A percentile compares a stretch with the other conserved stretches of the same genome.
Conservation (phyloP, 345 rosid species). For the Sisymbrium irio region DNA sequence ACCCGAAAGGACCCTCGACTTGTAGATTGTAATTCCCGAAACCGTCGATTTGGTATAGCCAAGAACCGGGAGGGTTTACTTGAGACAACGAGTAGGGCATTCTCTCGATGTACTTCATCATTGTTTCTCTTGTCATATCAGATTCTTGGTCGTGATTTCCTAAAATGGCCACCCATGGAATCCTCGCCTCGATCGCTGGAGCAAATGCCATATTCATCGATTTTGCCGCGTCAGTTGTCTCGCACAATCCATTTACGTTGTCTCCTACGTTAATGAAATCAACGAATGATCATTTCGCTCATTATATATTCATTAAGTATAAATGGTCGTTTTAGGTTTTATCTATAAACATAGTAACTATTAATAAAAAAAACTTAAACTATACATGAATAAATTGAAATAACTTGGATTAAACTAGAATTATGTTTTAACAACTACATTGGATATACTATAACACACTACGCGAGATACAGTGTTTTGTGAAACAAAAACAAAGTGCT, state of each 20-base stretch:
- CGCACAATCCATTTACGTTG: constrained; percentile 57
- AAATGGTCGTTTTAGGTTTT: too few species aligned
- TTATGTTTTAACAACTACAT: neutral
- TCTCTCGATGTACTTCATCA: constrained; percentile 69
- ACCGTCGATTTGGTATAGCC: constrained; percentile 58
- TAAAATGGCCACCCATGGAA: constrained; percentile 87
- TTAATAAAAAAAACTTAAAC: neutral
- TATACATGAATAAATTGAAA: neutral
- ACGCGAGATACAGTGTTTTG: neutral
- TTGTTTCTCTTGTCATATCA: constrained; percentile 64
- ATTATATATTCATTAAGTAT: too few species aligned
- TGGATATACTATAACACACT: neutral
- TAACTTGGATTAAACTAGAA: neutral
- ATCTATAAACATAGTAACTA: neutral
- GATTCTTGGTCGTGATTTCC: constrained; percentile 95
- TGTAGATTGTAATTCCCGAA: constrained; percentile 92
- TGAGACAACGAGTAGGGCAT: constrained; percentile 63
- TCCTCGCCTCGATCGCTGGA: constrained; percentile 66
- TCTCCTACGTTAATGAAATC: constrained; percentile 47
- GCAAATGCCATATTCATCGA: constrained; percentile 68
- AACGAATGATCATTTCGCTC: neutral
- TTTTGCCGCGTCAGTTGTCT: constrained; percentile 62
- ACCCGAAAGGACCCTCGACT: constrained; percentile 65
- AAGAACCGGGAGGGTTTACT: constrained; percentile 55
- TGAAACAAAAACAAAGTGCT: neutral